Evolutionary conservation across 2,329 filamentous ascomycete genomes (phyloP).

Genomic region (Exophiala bonariae): DNA sequence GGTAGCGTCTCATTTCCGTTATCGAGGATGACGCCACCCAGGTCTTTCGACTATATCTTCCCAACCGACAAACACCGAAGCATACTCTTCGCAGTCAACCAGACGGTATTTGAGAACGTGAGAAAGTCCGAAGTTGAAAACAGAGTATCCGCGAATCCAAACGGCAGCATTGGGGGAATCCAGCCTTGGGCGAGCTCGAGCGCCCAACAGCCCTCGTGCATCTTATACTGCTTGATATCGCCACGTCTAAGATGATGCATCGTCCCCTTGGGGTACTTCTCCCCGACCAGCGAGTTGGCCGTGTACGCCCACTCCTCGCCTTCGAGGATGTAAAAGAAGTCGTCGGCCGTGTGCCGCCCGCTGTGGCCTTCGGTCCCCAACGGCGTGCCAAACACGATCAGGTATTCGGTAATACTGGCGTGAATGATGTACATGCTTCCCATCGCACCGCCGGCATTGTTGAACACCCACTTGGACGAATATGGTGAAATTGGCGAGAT

Average conservation of each 20-base stretch:
- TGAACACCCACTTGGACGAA: slow-evolving; percentile 76
- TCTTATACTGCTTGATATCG: slow-evolving; percentile 77
- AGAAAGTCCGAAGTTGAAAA: slow-evolving; percentile 79
- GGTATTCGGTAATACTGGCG: slow-evolving; percentile 81
- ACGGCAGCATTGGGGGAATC: slow-evolving; percentile 91
- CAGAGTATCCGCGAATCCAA: slow-evolving; percentile 81
- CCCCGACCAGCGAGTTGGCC: slow-evolving; percentile 65
- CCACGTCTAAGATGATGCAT: slow-evolving; percentile 73
- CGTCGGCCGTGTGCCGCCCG: slow-evolving; percentile 85
- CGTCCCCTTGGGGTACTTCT: slow-evolving; percentile 68
- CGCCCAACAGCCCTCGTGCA: slow-evolving; percentile 74
- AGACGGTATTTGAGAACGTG: slow-evolving; percentile 79
- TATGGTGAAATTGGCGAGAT: slow-evolving; percentile 12
- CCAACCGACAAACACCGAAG: slow-evolving; percentile 66
- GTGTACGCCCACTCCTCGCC: slow-evolving; percentile 77
- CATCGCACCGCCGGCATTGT: slow-evolving; percentile 85
- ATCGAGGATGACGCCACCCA: too few species aligned
- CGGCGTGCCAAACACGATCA: slow-evolving; percentile 83
- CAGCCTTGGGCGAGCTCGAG: slow-evolving; percentile 82
- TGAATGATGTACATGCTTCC: slow-evolving; percentile 83
- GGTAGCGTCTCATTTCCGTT: too few species aligned
- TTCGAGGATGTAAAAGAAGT: slow-evolving; percentile 88
- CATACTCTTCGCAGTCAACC: slow-evolving; percentile 75
- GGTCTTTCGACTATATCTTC: slow-evolving; percentile 61
- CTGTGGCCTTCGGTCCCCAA: slow-evolving; percentile 85